Conservation (phyloP, 257 asterid genomes). For the Solanum pennellii region DNA sequence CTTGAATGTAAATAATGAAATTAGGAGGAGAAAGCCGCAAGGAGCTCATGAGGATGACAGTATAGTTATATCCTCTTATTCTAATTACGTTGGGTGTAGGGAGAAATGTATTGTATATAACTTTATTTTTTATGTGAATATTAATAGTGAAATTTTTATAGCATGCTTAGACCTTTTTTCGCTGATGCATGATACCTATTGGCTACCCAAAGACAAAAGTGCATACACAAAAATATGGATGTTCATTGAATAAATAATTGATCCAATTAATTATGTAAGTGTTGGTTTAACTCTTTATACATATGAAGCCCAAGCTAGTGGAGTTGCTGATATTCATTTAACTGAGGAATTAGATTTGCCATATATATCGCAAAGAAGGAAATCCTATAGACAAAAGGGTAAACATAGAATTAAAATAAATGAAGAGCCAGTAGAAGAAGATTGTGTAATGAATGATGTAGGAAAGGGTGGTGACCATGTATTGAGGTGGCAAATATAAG, state of each 20-base stretch:
- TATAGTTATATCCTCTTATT: neutral
- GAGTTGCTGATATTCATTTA: neutral
- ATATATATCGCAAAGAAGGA: no score
- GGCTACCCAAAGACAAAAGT: neutral
- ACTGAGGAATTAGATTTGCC: neutral
- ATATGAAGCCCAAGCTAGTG: neutral
- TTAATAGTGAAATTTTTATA: neutral
- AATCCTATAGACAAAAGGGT: no score
- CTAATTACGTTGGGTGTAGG: neutral
- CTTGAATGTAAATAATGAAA: neutral
- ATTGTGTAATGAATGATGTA: no score
- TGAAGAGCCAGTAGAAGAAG: no score
- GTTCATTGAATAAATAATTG: neutral
- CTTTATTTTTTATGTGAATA: neutral
- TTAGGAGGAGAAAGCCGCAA: neutral
- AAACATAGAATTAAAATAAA: no score
- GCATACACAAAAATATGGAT: neutral
- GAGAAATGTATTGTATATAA: constrained; percentile 1
- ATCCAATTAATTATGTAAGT: neutral
- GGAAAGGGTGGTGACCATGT: no score
- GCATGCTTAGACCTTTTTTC: no score
- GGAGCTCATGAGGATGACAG: constrained; percentile 2
- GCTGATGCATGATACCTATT: neutral
- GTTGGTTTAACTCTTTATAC: neutral
- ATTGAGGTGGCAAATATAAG: no score